These are phyloP conservation scores for Brassica balearica DNA, from an alignment of 441 rosid species.

Conservation along the genomic window DNA sequence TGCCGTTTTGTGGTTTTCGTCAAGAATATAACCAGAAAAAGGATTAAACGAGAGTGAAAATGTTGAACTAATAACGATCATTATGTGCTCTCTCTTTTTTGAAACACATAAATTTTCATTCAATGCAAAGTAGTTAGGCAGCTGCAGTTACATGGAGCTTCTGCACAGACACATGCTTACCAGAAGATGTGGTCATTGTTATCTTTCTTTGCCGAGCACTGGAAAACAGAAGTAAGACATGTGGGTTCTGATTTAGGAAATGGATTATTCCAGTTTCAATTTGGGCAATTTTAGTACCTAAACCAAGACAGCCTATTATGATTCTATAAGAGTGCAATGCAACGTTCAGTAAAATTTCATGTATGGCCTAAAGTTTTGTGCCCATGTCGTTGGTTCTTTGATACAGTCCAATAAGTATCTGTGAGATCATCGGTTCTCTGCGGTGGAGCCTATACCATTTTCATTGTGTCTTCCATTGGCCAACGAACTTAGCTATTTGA, in stretches of 20 bases:
- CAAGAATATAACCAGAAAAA: background rate
- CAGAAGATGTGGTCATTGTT: too few species aligned
- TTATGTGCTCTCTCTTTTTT: background rate
- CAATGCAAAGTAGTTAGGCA: too few species aligned
- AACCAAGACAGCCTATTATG: constrained; percentile 12
- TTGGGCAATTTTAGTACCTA: background rate
- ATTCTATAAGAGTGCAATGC: background rate
- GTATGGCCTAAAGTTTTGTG: background rate
- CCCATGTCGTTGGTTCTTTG: constrained; percentile 7
- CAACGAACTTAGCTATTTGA: background rate
- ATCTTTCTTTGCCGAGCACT: too few species aligned
- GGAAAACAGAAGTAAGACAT: too few species aligned
- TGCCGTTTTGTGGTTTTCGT: background rate
- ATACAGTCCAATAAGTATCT: background rate
- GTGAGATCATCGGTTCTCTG: background rate
- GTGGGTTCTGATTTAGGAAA: too few species aligned
- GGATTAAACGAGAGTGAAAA: background rate
- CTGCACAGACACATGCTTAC: too few species aligned
- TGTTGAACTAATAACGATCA: background rate
- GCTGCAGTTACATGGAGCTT: too few species aligned
- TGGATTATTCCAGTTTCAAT: too few species aligned
- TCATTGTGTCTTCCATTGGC: background rate
- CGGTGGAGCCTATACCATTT: background rate
- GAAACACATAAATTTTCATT: too few species aligned
- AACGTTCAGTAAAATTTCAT: constrained; percentile 2